Conservation (phyloP, 1,139 yeast species). For the Nakaseomyces glabratus region DNA sequence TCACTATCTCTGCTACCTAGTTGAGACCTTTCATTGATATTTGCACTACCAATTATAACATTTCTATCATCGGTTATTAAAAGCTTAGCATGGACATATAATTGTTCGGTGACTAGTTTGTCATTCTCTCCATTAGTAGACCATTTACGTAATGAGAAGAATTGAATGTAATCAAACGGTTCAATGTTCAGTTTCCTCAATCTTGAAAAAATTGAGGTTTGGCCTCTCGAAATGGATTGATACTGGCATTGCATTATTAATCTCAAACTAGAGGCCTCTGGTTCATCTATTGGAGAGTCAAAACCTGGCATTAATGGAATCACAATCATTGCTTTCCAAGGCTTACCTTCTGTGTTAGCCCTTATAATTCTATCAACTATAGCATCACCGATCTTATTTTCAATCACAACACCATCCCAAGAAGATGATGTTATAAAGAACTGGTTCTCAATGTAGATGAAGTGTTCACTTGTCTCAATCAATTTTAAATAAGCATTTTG, state of each 20-base stretch:
- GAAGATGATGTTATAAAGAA: slow-evolving; percentile 84
- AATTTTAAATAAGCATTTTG: slow-evolving; percentile 86
- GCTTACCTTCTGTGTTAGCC: slow-evolving; percentile 67
- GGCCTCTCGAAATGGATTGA: slow-evolving; percentile 86
- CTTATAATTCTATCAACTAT: slow-evolving; percentile 86
- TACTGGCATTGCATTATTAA: slow-evolving; percentile 96
- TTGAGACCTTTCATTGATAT: slow-evolving; percentile 92
- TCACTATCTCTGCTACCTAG: slow-evolving; percentile 92
- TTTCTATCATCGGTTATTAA: slow-evolving; percentile 90
- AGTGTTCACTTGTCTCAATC: slow-evolving; percentile 87
- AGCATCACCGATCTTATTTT: slow-evolving; percentile 92
- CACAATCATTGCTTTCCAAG: slow-evolving; percentile 84
- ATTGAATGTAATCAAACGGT: slow-evolving; percentile 86
- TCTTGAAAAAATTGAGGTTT: slow-evolving; percentile 80
- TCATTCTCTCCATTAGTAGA: slow-evolving; percentile 77
- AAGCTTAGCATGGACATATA: slow-evolving; percentile 87
- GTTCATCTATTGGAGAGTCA: slow-evolving; percentile 84
- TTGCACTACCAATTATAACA: slow-evolving; percentile 94
- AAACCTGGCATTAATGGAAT: slow-evolving; percentile 98
- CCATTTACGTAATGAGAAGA: slow-evolving; percentile 91
- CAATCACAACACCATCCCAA: slow-evolving; percentile 76
- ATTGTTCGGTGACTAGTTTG: slow-evolving; percentile 75
- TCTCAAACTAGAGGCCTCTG: slow-evolving; percentile 89
- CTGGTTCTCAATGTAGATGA: slow-evolving; percentile 89
- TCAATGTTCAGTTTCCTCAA: slow-evolving; percentile 70